Evolutionary conservation across 2,329 filamentous ascomycete genomes (phyloP).

Genomic region (Colletotrichum orchidophilum): DNA sequence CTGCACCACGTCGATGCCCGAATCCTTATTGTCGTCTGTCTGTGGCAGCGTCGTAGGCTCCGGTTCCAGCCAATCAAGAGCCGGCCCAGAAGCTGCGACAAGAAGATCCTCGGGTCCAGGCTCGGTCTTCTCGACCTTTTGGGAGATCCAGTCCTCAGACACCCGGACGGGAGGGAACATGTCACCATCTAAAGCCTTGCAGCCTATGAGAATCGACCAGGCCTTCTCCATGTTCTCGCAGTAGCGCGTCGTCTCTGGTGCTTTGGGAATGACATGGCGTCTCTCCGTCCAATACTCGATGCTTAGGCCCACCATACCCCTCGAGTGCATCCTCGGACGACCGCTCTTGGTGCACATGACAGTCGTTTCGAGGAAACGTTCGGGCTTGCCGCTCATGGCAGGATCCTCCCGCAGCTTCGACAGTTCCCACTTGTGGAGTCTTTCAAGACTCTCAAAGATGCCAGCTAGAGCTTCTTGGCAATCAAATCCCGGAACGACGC

Average conservation of each 20-base stretch:
- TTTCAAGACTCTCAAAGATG: conserved; percentile 74
- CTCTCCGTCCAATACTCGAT: conserved; percentile 82
- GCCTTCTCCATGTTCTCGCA: conserved; percentile 57
- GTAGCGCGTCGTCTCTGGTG: conserved; percentile 47
- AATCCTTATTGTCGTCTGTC: conserved; percentile 57
- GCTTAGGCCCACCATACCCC: conserved; percentile 72
- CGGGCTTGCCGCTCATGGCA: conserved; percentile 53
- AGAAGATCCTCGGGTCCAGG: conserved; percentile 54
- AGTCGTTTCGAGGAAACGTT: conserved; percentile 61
- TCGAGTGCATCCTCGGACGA: conserved; percentile 74
- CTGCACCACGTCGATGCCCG: conserved; percentile 63
- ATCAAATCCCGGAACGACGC: conserved; percentile 73
- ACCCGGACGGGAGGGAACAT: conserved; percentile 71
- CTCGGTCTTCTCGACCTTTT: conserved; percentile 68
- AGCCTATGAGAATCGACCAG: conserved; percentile 76
- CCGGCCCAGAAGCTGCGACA: conserved; percentile 44
- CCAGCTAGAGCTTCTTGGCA: conserved; percentile 82
- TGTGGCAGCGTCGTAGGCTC: conserved; percentile 67
- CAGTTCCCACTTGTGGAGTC: conserved; percentile 77
- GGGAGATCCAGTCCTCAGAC: conserved; percentile 78
- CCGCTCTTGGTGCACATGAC: conserved; percentile 78
- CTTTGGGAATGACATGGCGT: conserved; percentile 54
- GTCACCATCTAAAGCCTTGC: conserved; percentile 56
- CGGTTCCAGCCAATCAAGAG: conserved; percentile 79
- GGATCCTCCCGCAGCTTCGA: conserved; percentile 63